Evolutionary conservation across 805 yeast species (phyloP).

Genomic region (Candida ulmi): DNA sequence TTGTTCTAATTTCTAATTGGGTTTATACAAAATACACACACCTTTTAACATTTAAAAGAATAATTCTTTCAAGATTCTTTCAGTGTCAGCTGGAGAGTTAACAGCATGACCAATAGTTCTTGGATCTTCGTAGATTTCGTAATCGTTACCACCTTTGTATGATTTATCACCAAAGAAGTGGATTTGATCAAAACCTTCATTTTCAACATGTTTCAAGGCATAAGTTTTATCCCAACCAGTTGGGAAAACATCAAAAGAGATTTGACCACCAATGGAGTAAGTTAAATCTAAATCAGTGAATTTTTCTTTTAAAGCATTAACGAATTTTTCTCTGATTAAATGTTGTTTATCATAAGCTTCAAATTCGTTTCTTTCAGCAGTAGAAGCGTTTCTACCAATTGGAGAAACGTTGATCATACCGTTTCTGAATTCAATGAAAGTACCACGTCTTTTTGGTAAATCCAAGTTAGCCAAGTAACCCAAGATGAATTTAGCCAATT

Average conservation of each 20-base stretch:
- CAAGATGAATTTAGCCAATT: constrained; percentile 79
- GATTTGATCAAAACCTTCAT: constrained; percentile 78
- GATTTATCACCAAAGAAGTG: constrained; percentile 99
- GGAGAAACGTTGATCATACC: constrained; percentile 99
- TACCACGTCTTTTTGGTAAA: constrained; percentile 96
- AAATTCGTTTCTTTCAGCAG: constrained; percentile 87
- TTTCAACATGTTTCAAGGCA: constrained; percentile 86
- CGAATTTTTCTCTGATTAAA: constrained; percentile 81
- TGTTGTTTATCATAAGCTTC: constrained; percentile 78
- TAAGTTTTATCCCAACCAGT: constrained; percentile 99
- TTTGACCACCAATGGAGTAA: constrained; percentile 98
- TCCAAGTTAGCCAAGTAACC: constrained; percentile 81
- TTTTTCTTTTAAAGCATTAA: constrained; percentile 72
- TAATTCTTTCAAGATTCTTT: constrained; percentile 73
- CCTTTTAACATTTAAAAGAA: constrained; percentile 48
- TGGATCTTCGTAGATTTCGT: constrained; percentile 85
- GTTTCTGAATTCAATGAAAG: constrained; percentile 97
- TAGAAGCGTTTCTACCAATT: constrained; percentile 96
- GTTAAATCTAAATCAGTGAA: constrained; percentile 85
- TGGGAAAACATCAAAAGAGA: constrained; percentile 99
- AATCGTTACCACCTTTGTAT: constrained; percentile 96
- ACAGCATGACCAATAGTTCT: constrained; percentile 98
- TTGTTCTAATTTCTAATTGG: no score
- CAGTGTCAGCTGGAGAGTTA: constrained; percentile 83
- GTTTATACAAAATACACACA: no score